Conservation (phyloP, 441 rosid species). For the Pelargonium fulgidum region DNA sequence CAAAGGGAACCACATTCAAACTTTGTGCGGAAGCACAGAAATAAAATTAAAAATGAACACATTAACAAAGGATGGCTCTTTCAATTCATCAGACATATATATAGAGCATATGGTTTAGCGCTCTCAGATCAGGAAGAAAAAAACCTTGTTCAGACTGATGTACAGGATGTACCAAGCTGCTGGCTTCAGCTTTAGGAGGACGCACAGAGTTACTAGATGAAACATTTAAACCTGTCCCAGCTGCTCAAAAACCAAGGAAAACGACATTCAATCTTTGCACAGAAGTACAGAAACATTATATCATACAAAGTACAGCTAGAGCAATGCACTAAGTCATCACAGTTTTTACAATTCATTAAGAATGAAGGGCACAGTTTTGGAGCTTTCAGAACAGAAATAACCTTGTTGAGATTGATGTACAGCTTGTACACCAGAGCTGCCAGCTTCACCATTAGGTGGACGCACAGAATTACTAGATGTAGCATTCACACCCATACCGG, state of each 20-base stretch:
- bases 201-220: neutral
- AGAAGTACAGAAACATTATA: neutral
- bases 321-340: neutral
- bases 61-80: neutral
- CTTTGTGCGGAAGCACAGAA: neutral
- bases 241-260: neutral
- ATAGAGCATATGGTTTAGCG: neutral
- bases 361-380: neutral
- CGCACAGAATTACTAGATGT: neutral
- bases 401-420: neutral
- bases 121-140: neutral
- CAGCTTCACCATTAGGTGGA: slow-evolving; percentile 1
- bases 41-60: neutral
- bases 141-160: slow-evolving; percentile 2
- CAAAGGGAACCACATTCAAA: neutral
- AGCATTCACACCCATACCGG: too few species aligned
- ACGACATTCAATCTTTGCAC: neutral
- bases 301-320: neutral
- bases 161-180: neutral
- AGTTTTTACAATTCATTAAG: neutral
- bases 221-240: slow-evolving; percentile 2
- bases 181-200: neutral
- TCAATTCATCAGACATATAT: neutral
- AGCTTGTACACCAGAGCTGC: neutral
- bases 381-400: neutral